phyloP scores from a whole-genome alignment of 2,329 filamentous ascomycete species.

The Aspergillus transmontanensis region DNA sequence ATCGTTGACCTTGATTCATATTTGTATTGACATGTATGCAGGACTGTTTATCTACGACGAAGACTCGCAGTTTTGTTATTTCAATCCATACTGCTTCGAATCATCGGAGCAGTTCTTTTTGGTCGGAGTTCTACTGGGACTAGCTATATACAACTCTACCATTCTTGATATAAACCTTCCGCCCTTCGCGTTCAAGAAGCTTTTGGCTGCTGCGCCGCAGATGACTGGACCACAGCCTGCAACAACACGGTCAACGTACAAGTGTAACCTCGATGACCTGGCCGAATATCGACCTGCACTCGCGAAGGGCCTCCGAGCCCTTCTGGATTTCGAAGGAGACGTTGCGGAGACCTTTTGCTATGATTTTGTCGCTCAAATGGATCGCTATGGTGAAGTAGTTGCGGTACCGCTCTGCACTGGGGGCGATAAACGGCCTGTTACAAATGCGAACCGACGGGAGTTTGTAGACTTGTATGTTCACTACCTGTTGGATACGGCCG shows the following conservation, averaged over 20 bases:
- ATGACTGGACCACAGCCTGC: conserved; percentile 59
- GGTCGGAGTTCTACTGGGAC: conserved; percentile 81
- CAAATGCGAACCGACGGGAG: conserved; percentile 79
- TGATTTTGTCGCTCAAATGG: conserved; percentile 76
- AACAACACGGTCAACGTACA: conserved; percentile 61
- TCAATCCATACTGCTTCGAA: conserved; percentile 87
- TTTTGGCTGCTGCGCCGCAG: conserved; percentile 74
- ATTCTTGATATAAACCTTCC: conserved; percentile 87
- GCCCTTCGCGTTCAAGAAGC: conserved; percentile 85
- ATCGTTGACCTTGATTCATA: neutral
- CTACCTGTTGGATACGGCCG: conserved; percentile 75
- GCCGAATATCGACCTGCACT: conserved; percentile 78
- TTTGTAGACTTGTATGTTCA: conserved; percentile 85
- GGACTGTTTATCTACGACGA: conserved; percentile 93
- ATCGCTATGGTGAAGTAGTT: conserved; percentile 71
- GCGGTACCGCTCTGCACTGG: conserved; percentile 72
- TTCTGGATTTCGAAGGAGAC: conserved; percentile 82
- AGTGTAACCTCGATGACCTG: conserved; percentile 77
- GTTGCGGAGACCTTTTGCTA: conserved; percentile 79
- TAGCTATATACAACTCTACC: conserved; percentile 94
- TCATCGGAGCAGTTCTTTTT: conserved; percentile 90
- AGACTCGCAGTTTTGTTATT: conserved; percentile 88
- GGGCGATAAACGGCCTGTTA: conserved; percentile 75
- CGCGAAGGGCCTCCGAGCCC: conserved; percentile 71
- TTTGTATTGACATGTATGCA: conserved; percentile 35